Conservation (phyloP, 2,329 filamentous ascomycete species). For the Corinectria fuckeliana region DNA sequence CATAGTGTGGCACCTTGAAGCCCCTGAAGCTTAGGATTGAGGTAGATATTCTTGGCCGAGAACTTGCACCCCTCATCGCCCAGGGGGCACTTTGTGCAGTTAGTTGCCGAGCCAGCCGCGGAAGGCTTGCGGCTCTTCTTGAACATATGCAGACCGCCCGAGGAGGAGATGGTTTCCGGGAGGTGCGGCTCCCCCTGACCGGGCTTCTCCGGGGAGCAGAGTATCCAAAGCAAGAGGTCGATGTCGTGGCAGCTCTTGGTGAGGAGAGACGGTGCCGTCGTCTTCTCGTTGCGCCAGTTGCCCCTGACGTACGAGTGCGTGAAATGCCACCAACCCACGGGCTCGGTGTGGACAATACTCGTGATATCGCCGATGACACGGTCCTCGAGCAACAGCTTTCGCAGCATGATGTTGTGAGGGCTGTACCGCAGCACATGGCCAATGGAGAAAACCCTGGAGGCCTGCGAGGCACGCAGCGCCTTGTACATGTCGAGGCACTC, state of each 20-base stretch:
- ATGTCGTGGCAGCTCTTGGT: conserved; percentile 98
- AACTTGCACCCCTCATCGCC: conserved; percentile 80
- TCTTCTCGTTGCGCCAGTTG: conserved; percentile 87
- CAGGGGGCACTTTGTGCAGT: conserved; percentile 77
- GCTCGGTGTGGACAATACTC: conserved; percentile 90
- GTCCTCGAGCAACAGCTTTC: conserved; percentile 77
- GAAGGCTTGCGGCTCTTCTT: conserved; percentile 76
- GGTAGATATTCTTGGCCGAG: conserved; percentile 83
- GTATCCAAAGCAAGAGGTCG: conserved; percentile 88
- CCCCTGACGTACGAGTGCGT: conserved; percentile 89
- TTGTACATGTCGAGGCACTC: conserved; percentile 80
- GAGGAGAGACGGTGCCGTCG: conserved; percentile 79
- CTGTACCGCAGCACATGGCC: conserved; percentile 94
- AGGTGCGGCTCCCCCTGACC: conserved; percentile 66
- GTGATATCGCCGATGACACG: conserved; percentile 82
- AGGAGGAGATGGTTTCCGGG: conserved; percentile 76
- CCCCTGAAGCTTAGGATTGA: conserved; percentile 66
- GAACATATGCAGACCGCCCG: conserved; percentile 81
- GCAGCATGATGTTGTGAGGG: conserved; percentile 86
- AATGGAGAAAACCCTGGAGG: conserved; percentile 75
- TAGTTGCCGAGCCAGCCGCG: conserved; percentile 78
- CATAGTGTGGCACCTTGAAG: conserved; percentile 74
- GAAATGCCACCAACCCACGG: conserved; percentile 97
- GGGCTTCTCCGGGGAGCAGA: conserved; percentile 71
- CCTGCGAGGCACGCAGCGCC: conserved; percentile 52